Conservation (phyloP, 2,329 filamentous ascomycete genomes). For the Ceratocystis colombiana region DNA sequence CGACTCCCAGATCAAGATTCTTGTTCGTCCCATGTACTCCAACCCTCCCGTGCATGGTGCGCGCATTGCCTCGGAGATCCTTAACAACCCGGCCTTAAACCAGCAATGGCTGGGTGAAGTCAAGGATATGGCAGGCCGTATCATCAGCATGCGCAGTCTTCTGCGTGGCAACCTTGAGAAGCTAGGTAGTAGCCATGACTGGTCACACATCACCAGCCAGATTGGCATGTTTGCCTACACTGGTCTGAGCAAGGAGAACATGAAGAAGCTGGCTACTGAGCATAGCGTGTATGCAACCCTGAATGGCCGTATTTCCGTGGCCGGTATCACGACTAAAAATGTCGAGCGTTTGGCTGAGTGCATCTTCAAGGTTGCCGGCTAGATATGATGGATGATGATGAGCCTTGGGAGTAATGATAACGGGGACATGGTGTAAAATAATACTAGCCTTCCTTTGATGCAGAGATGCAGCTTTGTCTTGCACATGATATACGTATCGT, state of each 20-base stretch:
- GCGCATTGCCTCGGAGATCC: conserved; percentile 82
- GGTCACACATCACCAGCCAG: conserved; percentile 96
- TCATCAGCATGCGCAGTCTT: conserved; percentile 93
- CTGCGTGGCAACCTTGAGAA: conserved; percentile 92
- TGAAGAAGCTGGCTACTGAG: conserved; percentile 84
- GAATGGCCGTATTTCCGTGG: conserved; percentile 77
- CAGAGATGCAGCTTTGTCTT: background rate
- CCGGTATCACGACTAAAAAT: conserved; percentile 70
- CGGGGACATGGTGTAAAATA: conserved; percentile 12
- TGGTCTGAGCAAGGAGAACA: conserved; percentile 79
- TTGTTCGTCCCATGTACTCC: conserved; percentile 93
- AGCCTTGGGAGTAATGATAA: background rate
- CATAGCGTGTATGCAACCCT: conserved; percentile 97
- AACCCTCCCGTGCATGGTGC: conserved; percentile 97
- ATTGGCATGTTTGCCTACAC: conserved; percentile 99
- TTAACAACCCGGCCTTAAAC: conserved; percentile 76
- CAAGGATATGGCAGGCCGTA: conserved; percentile 97
- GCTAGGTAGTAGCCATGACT: conserved; percentile 92
- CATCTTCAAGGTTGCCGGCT: conserved; percentile 75
- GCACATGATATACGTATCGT: background rate
- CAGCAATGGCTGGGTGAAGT: conserved; percentile 93
- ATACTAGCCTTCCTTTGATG: conserved; percentile 21
- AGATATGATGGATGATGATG: conserved; percentile 27
- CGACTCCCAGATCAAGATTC: conserved; percentile 96
- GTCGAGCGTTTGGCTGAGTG: conserved; percentile 71